phyloP scores from a whole-genome alignment of 2,329 filamentous ascomycete genomes.

The Aspergillus udagawae region DNA sequence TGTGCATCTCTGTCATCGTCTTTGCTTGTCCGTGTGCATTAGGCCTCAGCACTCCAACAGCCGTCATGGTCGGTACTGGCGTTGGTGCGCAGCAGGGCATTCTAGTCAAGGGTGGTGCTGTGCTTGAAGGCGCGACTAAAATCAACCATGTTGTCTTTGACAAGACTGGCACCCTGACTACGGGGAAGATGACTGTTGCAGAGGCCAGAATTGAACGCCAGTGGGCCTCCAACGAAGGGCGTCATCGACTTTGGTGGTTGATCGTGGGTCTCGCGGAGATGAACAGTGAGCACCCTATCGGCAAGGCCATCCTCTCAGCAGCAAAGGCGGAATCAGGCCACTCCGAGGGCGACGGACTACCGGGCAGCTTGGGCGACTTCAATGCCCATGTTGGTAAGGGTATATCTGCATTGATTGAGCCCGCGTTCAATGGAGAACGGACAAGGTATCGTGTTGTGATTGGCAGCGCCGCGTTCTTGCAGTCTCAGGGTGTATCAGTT shows the following conservation, averaged over 20 bases:
- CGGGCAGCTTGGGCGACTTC: conserved; percentile 83
- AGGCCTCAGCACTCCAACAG: conserved; percentile 92
- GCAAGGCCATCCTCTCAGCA: conserved; percentile 74
- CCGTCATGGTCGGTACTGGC: conserved; percentile 98
- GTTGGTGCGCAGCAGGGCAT: conserved; percentile 94
- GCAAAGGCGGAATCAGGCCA: conserved; percentile 74
- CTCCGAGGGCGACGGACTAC: conserved; percentile 66
- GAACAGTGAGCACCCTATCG: conserved; percentile 92
- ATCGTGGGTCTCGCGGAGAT: conserved; percentile 92
- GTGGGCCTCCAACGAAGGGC: conserved; percentile 68
- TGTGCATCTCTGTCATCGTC: conserved; percentile 97
- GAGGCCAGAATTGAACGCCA: conserved; percentile 60
- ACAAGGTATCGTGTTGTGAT: conserved; percentile 74
- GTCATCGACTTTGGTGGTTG: conserved; percentile 85
- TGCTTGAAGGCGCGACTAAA: conserved; percentile 84
- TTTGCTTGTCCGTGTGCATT: conserved; percentile 96
- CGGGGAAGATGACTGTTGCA: conserved; percentile 92
- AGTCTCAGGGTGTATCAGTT: conserved; percentile 61
- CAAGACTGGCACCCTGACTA: conserved; percentile 92
- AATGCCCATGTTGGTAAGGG: conserved; percentile 78
- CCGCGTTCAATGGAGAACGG: conserved; percentile 63
- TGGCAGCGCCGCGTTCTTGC: conserved; percentile 76
- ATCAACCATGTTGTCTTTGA: conserved; percentile 88
- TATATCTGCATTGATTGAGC: conserved; percentile 77
- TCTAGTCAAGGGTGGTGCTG: conserved; percentile 93